phyloP scores from a whole-genome alignment of 2,329 filamentous ascomycete genomes.

The Epicoccum sorghinum region DNA sequence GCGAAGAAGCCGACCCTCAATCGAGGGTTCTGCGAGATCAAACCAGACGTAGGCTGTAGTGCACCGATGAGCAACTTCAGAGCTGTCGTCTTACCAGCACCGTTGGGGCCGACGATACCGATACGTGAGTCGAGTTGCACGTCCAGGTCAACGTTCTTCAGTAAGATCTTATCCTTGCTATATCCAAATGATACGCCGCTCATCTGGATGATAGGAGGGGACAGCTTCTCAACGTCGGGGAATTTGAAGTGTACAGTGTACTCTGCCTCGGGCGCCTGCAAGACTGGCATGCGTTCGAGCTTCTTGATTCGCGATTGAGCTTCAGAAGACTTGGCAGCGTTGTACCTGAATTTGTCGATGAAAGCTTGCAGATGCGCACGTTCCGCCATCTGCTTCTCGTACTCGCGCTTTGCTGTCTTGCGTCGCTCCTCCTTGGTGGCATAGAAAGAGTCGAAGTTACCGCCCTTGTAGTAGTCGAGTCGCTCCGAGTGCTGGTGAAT shows the following conservation, averaged over 20 bases:
- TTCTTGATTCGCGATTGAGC: constrained; percentile 99
- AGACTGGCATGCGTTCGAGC: constrained; percentile 91
- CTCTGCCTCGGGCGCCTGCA: constrained; percentile 88
- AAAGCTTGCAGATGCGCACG: constrained; percentile 93
- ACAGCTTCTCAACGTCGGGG: constrained; percentile 96
- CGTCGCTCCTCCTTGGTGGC: constrained; percentile 95
- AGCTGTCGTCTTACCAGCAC: constrained; percentile 98
- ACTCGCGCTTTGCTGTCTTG: constrained; percentile 95
- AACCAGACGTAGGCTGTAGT: constrained; percentile 74
- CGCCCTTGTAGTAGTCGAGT: constrained; percentile 97
- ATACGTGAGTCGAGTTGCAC: constrained; percentile 98
- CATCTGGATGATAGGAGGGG: constrained; percentile 98
- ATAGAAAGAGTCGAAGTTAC: constrained; percentile 81
- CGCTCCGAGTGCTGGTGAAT: constrained; percentile 97
- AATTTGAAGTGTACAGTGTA: constrained; percentile 98
- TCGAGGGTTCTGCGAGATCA: constrained; percentile 87
- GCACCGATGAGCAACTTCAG: constrained; percentile 94
- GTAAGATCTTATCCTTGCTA: constrained; percentile 74
- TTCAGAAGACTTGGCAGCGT: constrained; percentile 97
- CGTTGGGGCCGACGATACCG: constrained; percentile 98
- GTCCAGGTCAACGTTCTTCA: constrained; percentile 88
- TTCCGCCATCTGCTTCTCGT: constrained; percentile 97
- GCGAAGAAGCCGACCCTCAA: constrained; percentile 96
- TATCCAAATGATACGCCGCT: constrained; percentile 91
- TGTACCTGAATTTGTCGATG: constrained; percentile 99